phyloP scores from a whole-genome alignment of 148 eudicot genomes.

The Rhododendron henanense region DNA sequence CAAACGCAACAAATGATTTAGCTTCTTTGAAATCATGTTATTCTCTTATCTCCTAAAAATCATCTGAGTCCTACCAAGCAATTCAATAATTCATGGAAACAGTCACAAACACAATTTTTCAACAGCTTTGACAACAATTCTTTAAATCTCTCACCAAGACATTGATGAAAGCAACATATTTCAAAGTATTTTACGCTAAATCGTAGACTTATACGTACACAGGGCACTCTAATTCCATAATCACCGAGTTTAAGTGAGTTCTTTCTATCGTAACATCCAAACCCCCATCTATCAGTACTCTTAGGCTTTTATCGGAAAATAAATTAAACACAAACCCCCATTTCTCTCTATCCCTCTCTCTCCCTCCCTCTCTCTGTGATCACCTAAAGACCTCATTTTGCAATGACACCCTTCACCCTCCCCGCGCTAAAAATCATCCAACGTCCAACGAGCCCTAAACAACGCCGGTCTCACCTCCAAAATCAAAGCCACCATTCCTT shows the following conservation, averaged over 20 bases:
- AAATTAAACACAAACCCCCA: too few species aligned
- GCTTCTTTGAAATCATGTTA: neutral
- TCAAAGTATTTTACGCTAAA: neutral
- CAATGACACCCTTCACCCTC: conserved; percentile 25
- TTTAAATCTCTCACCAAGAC: neutral
- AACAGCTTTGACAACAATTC: neutral
- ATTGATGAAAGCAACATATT: neutral
- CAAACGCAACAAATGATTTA: neutral
- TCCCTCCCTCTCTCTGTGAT: too few species aligned
- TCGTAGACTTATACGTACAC: neutral
- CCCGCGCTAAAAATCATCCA: conserved; percentile 59
- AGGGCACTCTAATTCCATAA: neutral
- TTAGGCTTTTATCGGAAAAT: too few species aligned
- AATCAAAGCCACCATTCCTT: conserved; percentile 76
- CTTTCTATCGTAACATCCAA: too few species aligned
- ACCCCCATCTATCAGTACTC: too few species aligned
- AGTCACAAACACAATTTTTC: neutral
- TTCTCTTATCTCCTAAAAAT: neutral
- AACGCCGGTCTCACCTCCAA: conserved; percentile 52
- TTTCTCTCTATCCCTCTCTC: too few species aligned
- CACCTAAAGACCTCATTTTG: too few species aligned
- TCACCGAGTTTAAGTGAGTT: neutral
- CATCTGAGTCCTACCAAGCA: neutral
- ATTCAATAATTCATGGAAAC: neutral
- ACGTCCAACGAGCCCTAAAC: conserved; percentile 63